phyloP scores from a whole-genome alignment of 352 stramenopile species.

The Globisporangium nodosum region DNA sequence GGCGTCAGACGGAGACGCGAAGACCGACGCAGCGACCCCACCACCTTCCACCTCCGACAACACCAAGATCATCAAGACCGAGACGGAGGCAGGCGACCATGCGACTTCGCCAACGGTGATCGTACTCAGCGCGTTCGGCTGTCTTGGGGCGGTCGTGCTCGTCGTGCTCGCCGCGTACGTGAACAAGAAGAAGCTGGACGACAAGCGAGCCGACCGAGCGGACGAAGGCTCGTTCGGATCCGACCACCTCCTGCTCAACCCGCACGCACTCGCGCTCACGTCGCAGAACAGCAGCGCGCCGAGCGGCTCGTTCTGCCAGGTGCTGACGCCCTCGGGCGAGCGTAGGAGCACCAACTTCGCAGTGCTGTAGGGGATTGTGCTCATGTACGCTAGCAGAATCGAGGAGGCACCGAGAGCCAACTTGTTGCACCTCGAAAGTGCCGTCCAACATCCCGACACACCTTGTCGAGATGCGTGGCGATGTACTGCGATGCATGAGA shows the following conservation, averaged over 20 bases:
- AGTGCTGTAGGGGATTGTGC: constrained; percentile 2
- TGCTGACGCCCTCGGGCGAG: constrained; percentile 12
- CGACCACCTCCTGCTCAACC: constrained; percentile 5
- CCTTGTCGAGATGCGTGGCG: no score
- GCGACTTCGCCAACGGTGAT: constrained; percentile 24
- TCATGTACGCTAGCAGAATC: no score
- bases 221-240: constrained; percentile 6
- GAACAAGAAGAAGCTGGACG: constrained; percentile 19
- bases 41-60: constrained; percentile 8
- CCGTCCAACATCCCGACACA: no score
- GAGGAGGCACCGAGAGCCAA: not conserved
- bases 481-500: no score
- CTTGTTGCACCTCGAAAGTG: not conserved
- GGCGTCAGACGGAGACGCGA: not conserved
- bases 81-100: constrained; percentile 1
- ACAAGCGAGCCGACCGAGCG: constrained; percentile 14
- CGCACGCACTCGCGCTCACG: not conserved
- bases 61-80: constrained; percentile 10
- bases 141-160: constrained; percentile 19
- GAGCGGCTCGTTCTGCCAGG: constrained; percentile 21
- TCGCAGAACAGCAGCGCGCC: not conserved
- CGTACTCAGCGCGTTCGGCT: constrained; percentile 18
- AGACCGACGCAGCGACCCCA: not conserved
- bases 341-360: not conserved
- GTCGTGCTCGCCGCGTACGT: constrained; percentile 20